Conservation (phyloP, 179 eudicot genomes). For the Silene noctiflora region DNA sequence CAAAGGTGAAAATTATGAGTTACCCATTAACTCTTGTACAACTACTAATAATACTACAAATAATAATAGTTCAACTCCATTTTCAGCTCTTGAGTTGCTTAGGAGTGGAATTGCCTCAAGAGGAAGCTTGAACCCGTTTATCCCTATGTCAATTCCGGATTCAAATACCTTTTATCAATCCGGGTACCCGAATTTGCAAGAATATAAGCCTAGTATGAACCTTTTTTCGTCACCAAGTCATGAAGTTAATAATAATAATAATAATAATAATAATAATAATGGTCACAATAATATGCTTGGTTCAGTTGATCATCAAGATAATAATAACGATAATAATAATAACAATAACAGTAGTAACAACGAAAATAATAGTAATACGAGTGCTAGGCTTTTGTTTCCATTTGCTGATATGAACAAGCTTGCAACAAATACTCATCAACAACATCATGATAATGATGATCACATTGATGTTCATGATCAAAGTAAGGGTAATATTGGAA, state of each 20-base stretch:
- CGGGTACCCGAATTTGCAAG: constrained; percentile 49
- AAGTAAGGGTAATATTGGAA: constrained; percentile 28
- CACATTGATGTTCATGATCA: constrained; percentile 31
- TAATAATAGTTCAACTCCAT: constrained; percentile 21
- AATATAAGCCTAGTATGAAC: constrained; percentile 49
- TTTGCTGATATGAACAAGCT: constrained; percentile 52
- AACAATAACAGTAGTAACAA: not conserved
- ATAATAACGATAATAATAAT: too few species aligned
- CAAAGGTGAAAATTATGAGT: constrained; percentile 26
- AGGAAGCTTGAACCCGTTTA: constrained; percentile 42
- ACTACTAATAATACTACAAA: constrained; percentile 4
- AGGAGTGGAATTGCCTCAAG: constrained; percentile 46
- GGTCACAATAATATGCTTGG: constrained; percentile 1
- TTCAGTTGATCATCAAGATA: too few species aligned
- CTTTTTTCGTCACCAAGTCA: constrained; percentile 17
- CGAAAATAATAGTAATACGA: constrained; percentile 15
- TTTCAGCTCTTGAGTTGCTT: constrained; percentile 57
- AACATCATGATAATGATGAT: constrained; percentile 23
- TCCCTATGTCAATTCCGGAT: constrained; percentile 38
- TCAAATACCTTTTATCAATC: constrained; percentile 36
- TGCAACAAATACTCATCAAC: constrained; percentile 19
- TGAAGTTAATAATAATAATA: constrained; percentile 3
- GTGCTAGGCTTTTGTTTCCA: constrained; percentile 52
- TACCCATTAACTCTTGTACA: not conserved
- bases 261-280: too few species aligned